Percentiles rank a stretch among this genome's conserved stretches.
These are phyloP conservation scores for Diaporthe humulicola DNA, from an alignment of 2,329 filamentous ascomycete genomes.

Conservation along the genomic window DNA sequence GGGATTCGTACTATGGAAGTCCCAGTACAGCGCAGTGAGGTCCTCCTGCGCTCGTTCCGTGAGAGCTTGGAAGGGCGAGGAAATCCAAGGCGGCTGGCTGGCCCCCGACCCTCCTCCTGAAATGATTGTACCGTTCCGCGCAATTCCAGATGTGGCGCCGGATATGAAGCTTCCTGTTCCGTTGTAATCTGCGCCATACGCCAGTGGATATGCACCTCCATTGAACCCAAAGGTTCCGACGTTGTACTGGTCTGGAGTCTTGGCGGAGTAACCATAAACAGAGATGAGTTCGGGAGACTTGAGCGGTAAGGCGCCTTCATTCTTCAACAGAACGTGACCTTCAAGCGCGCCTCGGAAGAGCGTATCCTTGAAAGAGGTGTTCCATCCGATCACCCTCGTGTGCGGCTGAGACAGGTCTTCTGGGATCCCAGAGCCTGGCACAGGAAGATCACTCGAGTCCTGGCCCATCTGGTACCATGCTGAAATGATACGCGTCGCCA, in stretches of 20 bases:
- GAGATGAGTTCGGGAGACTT: conserved; percentile 64
- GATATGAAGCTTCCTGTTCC: conserved; percentile 45
- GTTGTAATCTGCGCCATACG: conserved; percentile 47
- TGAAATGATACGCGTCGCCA: conserved; percentile 60
- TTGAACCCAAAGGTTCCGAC: conserved; percentile 54
- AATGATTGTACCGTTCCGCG: conserved; percentile 58
- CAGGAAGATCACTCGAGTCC: conserved; percentile 57
- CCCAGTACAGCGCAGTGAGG: conserved; percentile 66
- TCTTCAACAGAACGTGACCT: conserved; percentile 76
- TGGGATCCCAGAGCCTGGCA: conserved; percentile 67
- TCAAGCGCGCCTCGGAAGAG: conserved; percentile 70
- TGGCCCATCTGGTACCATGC: conserved; percentile 70
- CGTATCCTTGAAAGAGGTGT: conserved; percentile 56
- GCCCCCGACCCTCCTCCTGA: conserved; percentile 60
- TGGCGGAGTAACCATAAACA: conserved; percentile 72
- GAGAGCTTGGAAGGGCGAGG: conserved; percentile 65
- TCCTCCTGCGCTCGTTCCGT: conserved; percentile 64
- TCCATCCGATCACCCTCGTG: conserved; percentile 65
- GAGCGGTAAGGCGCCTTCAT: conserved; percentile 69
- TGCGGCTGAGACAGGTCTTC: conserved; percentile 63
- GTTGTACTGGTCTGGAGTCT: conserved; percentile 58
- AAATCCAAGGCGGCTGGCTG: conserved; percentile 59
- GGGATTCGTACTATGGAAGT: conserved; percentile 62
- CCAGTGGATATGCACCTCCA: conserved; percentile 55
- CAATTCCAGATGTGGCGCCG: conserved; percentile 46